phyloP scores from a whole-genome alignment of 129 eudicot species.

The Helichrysum umbraculigerum region DNA sequence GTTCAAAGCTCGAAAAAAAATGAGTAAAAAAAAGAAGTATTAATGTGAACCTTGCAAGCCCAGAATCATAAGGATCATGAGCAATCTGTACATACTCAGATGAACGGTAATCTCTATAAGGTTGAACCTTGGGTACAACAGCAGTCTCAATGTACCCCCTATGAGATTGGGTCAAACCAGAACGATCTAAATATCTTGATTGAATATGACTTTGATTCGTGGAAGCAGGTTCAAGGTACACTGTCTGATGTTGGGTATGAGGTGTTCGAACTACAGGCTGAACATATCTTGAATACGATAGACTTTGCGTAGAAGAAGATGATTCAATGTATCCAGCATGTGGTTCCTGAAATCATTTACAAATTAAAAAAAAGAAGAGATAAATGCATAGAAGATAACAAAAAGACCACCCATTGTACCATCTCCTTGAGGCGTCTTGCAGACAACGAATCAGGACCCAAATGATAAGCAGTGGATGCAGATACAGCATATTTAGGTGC shows the following conservation, averaged over 20 bases:
- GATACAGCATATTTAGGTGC: slow-evolving; percentile 28
- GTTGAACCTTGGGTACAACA: slow-evolving; percentile 30
- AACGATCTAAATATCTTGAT: slow-evolving; percentile 39
- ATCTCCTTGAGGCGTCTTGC: slow-evolving; percentile 36
- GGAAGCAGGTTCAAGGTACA: slow-evolving; percentile 35
- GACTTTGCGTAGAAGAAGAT: slow-evolving; percentile 21
- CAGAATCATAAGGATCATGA: slow-evolving; percentile 33
- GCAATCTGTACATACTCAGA: slow-evolving; percentile 20
- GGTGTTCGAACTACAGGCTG: slow-evolving; percentile 26
- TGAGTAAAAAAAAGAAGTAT: background rate
- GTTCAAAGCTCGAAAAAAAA: background rate
- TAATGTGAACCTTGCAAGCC: slow-evolving; percentile 33
- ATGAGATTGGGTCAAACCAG: slow-evolving; percentile 33
- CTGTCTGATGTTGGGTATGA: slow-evolving; percentile 32
- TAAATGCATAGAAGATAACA: background rate
- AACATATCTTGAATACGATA: slow-evolving; percentile 32
- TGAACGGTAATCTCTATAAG: slow-evolving; percentile 37
- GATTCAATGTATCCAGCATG: slow-evolving; percentile 56
- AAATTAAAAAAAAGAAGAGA: background rate
- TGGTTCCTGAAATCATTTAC: slow-evolving; percentile 39
- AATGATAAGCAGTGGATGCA: slow-evolving; percentile 26
- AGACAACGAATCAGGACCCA: slow-evolving; percentile 24
- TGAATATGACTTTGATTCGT: slow-evolving; percentile 37
- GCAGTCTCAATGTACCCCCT: slow-evolving; percentile 37
- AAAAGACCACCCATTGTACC: slow-evolving; percentile 26